Conservation (phyloP, 2,329 filamentous ascomycete species). For the Penicillium sp. region DNA sequence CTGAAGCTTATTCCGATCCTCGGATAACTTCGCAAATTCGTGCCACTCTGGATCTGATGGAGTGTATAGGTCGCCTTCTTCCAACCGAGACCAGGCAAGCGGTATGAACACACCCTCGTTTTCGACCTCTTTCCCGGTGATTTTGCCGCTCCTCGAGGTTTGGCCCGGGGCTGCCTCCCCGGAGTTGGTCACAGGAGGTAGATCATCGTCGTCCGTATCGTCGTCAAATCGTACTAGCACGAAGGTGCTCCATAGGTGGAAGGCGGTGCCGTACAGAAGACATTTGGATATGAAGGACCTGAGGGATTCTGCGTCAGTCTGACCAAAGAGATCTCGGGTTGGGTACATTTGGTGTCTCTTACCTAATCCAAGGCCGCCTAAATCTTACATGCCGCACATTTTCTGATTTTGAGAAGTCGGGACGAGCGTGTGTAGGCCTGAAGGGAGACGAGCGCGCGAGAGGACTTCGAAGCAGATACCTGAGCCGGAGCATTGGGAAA, state of each 20-base stretch:
- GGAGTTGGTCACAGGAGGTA: conserved; percentile 4
- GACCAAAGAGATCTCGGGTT: not conserved
- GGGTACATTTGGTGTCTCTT: not conserved
- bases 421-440: conserved; percentile 16
- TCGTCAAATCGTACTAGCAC: conserved; percentile 32
- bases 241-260: conserved; percentile 35
- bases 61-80: conserved; percentile 31
- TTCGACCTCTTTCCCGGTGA: conserved; percentile 26
- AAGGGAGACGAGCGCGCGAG: conserved; percentile 21
- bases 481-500: conserved; percentile 36
- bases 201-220: conserved; percentile 22
- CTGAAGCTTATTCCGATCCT: conserved; percentile 50
- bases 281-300: conserved; percentile 33
- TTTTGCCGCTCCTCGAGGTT: conserved; percentile 3
- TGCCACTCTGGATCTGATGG: conserved; percentile 61
- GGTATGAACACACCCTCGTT: conserved; percentile 58
- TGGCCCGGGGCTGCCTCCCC: conserved; percentile 1
- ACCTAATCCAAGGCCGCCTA: conserved; percentile 38
- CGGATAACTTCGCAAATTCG: conserved; percentile 58
- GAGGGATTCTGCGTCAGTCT: not conserved
- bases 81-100: conserved; percentile 52
- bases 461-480: conserved; percentile 27
- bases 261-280: conserved; percentile 33
- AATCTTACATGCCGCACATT: conserved; percentile 35
- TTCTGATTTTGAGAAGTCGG: conserved; percentile 11